Conservation (phyloP, 208 protist species). For the Leishmania braziliensis region DNA sequence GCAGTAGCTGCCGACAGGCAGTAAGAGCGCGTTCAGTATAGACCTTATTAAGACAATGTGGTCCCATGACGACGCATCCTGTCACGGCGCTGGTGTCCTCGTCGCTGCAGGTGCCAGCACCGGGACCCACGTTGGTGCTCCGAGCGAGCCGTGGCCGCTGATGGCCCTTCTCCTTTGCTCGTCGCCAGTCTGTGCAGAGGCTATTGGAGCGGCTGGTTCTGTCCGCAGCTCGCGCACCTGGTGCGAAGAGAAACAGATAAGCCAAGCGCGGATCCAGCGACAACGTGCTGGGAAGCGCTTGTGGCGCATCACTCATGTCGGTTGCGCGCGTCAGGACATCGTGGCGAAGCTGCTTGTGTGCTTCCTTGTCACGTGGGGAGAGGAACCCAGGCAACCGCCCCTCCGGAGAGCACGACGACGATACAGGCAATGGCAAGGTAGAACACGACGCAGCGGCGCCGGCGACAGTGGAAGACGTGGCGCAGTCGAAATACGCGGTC, state of each 20-base stretch:
- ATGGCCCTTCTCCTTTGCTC: not conserved
- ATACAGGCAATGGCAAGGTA: not conserved
- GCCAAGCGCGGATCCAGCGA: constrained; percentile 55
- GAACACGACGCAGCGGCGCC: not conserved
- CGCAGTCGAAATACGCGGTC: constrained; percentile 38
- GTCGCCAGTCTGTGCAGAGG: not conserved
- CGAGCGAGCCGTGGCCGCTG: constrained; percentile 10
- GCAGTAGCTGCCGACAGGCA: constrained; percentile 22
- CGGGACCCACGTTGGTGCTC: not conserved
- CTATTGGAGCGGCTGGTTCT: not conserved
- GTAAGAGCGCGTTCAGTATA: constrained; percentile 13
- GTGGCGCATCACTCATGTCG: not conserved
- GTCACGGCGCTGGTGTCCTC: constrained; percentile 1
- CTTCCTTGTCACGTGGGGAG: constrained; percentile 6
- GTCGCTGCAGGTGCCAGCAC: not conserved
- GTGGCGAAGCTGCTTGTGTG: constrained; percentile 23
- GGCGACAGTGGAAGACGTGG: constrained; percentile 6
- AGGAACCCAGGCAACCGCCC: not conserved
- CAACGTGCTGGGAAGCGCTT: constrained; percentile 10
- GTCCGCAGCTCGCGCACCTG: constrained; percentile 6
- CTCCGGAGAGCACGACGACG: not conserved
- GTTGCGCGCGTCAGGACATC: constrained; percentile 24
- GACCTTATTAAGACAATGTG: constrained; percentile 3
- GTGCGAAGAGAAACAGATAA: constrained; percentile 60
- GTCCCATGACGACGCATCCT: constrained; percentile 22